phyloP scores from a whole-genome alignment of 495 filamentous ascomycete genomes.

The Annulohypoxylon bovei region DNA sequence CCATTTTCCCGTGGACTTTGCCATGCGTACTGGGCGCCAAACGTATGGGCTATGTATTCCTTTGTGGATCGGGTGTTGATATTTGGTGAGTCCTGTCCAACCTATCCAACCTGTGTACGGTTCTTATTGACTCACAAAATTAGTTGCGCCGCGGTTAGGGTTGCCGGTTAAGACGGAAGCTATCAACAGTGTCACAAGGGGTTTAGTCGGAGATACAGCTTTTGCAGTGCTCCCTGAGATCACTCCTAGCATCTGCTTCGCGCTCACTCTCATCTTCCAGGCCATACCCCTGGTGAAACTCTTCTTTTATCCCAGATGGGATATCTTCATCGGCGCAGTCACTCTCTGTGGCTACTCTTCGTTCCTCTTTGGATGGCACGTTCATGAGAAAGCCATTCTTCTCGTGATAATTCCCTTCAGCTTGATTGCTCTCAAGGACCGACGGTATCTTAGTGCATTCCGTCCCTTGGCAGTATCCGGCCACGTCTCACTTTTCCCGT shows the following conservation, averaged over 20 bases:
- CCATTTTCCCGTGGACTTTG: constrained; percentile 93
- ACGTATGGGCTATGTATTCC: constrained; percentile 97
- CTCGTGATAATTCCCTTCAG: constrained; percentile 96
- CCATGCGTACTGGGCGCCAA: constrained; percentile 98
- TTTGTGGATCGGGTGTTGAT: constrained; percentile 87
- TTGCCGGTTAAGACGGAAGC: constrained; percentile 77
- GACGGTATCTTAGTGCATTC: constrained; percentile 91
- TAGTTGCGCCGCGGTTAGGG: constrained; percentile 82
- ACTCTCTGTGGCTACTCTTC: constrained; percentile 97
- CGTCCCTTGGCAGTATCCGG: constrained; percentile 90
- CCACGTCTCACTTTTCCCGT: constrained; percentile 92
- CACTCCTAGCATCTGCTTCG: constrained; percentile 79
- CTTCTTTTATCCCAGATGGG: constrained; percentile 82
- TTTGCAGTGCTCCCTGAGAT: constrained; percentile 94
- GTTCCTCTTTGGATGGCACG: constrained; percentile 98
- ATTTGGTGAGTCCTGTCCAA: constrained; percentile 63
- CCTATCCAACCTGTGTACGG: constrained; percentile 8
- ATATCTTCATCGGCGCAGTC: constrained; percentile 86
- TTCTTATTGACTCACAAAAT: constrained; percentile 39
- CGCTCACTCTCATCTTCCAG: constrained; percentile 85
- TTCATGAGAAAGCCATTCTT: constrained; percentile 96
- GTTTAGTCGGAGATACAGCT: constrained; percentile 92
- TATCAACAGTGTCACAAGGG: constrained; percentile 87
- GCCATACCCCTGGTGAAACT: constrained; percentile 82
- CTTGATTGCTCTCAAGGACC: constrained; percentile 90